Evolutionary conservation across 352 stramenopile genomes (phyloP).

Genomic region (Phytophthora pisi): DNA sequence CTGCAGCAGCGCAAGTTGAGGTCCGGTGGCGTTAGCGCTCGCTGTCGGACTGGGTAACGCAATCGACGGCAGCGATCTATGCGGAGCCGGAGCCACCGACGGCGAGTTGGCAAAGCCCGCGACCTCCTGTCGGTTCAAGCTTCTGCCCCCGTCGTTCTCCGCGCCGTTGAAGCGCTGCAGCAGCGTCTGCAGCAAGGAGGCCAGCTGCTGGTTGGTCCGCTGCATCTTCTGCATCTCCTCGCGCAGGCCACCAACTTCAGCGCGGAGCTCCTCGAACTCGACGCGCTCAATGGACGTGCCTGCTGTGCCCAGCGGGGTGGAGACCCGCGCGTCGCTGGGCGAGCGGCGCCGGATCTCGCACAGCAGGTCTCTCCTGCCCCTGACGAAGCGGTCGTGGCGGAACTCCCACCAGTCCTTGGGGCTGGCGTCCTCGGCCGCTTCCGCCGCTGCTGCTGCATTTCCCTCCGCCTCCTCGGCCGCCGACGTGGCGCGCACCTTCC

Average conservation of each 20-base stretch:
- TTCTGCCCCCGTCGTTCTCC: conserved; percentile 23
- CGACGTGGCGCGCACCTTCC: conserved; percentile 61
- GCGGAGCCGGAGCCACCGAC: conserved; percentile 18
- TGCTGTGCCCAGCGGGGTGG: conserved; percentile 24
- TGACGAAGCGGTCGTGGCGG: conserved; percentile 83
- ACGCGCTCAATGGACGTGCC: conserved; percentile 51
- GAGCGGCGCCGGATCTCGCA: conserved; percentile 76
- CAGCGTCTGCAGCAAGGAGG: conserved; percentile 60
- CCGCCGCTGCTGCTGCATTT: background rate
- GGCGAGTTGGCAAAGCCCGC: conserved; percentile 16
- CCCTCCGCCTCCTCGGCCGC: background rate
- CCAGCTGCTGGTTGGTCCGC: conserved; percentile 68
- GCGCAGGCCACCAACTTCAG: conserved; percentile 58
- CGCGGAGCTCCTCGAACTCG: conserved; percentile 75
- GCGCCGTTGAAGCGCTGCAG: conserved; percentile 32
- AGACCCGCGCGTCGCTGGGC: conserved; percentile 22
- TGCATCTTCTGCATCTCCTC: conserved; percentile 78
- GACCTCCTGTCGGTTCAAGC: conserved; percentile 16
- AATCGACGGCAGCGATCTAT: conserved; percentile 29
- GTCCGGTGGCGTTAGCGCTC: conserved; percentile 20
- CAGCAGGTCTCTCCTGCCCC: conserved; percentile 68
- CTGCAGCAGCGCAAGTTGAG: conserved; percentile 38
- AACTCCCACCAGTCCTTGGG: conserved; percentile 87
- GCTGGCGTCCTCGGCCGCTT: conserved; percentile 47
- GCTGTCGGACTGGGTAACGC: conserved; percentile 36